Evolutionary conservation across 371 early-diverging fungal species (phyloP).

Genomic region (Umbelopsis sp.): DNA sequence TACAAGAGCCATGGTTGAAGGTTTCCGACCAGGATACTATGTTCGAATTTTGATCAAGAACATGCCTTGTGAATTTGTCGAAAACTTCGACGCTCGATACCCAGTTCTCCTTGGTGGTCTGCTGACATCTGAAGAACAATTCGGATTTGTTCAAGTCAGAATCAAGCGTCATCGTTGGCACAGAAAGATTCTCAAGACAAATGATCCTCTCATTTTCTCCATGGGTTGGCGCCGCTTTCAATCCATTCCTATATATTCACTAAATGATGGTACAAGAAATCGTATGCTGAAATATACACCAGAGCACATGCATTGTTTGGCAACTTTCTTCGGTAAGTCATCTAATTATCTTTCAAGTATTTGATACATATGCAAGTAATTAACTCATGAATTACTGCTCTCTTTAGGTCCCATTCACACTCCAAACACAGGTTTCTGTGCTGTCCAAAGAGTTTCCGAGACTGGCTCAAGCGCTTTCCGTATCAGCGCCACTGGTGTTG

Average conservation of each 20-base stretch:
- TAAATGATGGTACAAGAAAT: slow-evolving; percentile 93
- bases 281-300: slow-evolving; percentile 99
- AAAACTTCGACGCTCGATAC: slow-evolving; percentile 85
- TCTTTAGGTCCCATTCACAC: slow-evolving; percentile 75
- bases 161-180: slow-evolving; percentile 99
- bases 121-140: slow-evolving; percentile 82
- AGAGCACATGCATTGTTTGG: slow-evolving; percentile 98
- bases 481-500: slow-evolving; percentile 92
- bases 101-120: slow-evolving; percentile 94
- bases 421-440: slow-evolving; percentile 97
- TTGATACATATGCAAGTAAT: background rate
- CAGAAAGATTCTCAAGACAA: slow-evolving; percentile 94
- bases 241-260: slow-evolving; percentile 93
- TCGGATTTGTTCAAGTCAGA: slow-evolving; percentile 93
- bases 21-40: slow-evolving; percentile 91
- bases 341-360: slow-evolving; percentile 33
- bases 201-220: slow-evolving; percentile 97
- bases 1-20: slow-evolving; percentile 80
- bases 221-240: slow-evolving; percentile 99
- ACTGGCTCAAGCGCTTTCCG: slow-evolving; percentile 83
- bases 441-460: slow-evolving; percentile 81
- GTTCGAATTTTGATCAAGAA: slow-evolving; percentile 87
- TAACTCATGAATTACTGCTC: slow-evolving; percentile 24
- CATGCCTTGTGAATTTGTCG: slow-evolving; percentile 93
- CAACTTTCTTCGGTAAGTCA: slow-evolving; percentile 86